Evolutionary conservation across 345 rosid species (phyloP).

Genomic region (Carallia brachiata): DNA sequence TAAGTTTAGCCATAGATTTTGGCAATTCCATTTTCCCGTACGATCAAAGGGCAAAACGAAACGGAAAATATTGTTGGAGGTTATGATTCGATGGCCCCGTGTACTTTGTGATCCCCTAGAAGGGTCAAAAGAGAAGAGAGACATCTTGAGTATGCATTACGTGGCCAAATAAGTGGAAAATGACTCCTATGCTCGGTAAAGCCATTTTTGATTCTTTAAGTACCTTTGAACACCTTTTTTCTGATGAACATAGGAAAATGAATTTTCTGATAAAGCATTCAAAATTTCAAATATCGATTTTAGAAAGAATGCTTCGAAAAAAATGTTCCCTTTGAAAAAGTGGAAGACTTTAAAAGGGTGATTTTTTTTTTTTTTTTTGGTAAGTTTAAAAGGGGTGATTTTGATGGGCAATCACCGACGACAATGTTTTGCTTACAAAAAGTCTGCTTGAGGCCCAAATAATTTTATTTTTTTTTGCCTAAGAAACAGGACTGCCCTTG

Average conservation of each 20-base stretch:
- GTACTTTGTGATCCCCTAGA: neutral
- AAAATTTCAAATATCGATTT: too few relatives aligned
- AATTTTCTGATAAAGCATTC: slow-evolving; percentile 7
- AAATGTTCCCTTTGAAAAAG: too few relatives aligned
- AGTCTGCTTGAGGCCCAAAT: too few relatives aligned
- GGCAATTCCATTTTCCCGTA: neutral
- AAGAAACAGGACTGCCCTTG: too few relatives aligned
- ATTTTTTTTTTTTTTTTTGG: too few relatives aligned
- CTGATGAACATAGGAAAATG: slow-evolving; percentile 7
- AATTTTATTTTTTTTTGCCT: too few relatives aligned
- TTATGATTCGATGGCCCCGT: neutral
- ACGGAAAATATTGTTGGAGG: neutral
- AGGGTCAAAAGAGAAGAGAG: slow-evolving; percentile 26
- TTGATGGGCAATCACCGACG: too few relatives aligned
- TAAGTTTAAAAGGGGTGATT: too few relatives aligned
- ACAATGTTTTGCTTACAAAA: too few relatives aligned
- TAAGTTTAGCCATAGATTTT: neutral
- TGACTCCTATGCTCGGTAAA: slow-evolving; percentile 21
- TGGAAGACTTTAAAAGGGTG: too few relatives aligned
- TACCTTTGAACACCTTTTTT: slow-evolving; percentile 8
- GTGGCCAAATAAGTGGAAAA: slow-evolving; percentile 2
- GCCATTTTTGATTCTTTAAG: neutral
- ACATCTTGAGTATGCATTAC: slow-evolving; percentile 15
- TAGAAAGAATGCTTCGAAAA: neutral
- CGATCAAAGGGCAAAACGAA: neutral